Conservation (phyloP, 2,329 filamentous ascomycete genomes). For the Penicillium brevicompactum region DNA sequence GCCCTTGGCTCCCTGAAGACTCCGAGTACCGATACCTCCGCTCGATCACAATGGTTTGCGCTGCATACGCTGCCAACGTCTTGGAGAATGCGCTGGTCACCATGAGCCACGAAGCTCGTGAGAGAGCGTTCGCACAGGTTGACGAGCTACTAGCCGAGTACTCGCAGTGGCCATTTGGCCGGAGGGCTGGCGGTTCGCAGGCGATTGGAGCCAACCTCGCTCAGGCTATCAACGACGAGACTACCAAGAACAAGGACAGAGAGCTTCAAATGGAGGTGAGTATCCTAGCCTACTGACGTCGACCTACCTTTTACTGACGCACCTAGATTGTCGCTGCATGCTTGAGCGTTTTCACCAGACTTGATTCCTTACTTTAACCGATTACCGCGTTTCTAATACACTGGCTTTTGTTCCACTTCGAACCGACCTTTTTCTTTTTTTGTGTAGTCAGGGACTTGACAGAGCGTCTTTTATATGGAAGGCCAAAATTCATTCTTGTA, state of each 20-base stretch:
- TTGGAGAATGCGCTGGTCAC: constrained; percentile 96
- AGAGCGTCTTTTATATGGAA: constrained; percentile 25
- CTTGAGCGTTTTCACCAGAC: constrained; percentile 93
- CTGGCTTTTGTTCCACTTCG: constrained; percentile 19
- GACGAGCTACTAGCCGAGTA: constrained; percentile 95
- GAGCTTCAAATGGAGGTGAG: constrained; percentile 92
- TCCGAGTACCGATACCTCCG: constrained; percentile 92
- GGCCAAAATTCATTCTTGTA: constrained; percentile 32
- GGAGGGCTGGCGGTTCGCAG: constrained; percentile 71
- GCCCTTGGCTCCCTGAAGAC: constrained; percentile 88
- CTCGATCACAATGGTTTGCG: constrained; percentile 95
- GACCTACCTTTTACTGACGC: constrained; percentile 17
- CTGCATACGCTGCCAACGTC: constrained; percentile 96
- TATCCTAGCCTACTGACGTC: constrained; percentile 7
- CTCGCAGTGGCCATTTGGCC: constrained; percentile 95
- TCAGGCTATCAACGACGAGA: constrained; percentile 82
- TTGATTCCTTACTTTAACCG: constrained; percentile 84
- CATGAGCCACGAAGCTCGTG: constrained; percentile 88
- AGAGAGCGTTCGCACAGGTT: constrained; percentile 94
- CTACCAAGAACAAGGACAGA: constrained; percentile 84
- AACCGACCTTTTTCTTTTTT: constrained; percentile 17
- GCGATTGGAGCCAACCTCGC: constrained; percentile 92
- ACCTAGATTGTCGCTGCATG: constrained; percentile 82
- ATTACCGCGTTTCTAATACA: constrained; percentile 27
- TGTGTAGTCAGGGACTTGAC: constrained; percentile 33